Evolutionary conservation across 345 rosid genomes (phyloP).

Genomic region (Turnera subulata): DNA sequence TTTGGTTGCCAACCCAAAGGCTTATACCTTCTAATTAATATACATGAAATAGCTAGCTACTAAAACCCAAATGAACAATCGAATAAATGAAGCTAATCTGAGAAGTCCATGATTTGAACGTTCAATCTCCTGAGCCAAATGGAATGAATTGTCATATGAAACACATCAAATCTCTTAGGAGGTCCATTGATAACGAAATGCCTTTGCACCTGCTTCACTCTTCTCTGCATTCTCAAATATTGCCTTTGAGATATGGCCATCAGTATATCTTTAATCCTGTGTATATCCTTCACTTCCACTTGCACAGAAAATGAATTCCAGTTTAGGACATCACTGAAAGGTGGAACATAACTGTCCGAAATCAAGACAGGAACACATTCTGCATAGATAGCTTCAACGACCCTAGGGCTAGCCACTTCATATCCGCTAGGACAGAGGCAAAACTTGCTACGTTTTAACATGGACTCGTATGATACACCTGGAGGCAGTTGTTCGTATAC

Average conservation of each 20-base stretch:
- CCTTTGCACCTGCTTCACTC: no score
- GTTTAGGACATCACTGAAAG: background rate
- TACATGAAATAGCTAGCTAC: no score
- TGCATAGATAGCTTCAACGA: background rate
- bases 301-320: background rate
- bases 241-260: background rate
- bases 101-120: background rate
- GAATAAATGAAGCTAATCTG: no score
- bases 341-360: background rate
- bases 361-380: slow-evolving; percentile 1
- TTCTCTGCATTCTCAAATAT: background rate
- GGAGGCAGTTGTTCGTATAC: background rate
- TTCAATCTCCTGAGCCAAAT: background rate
- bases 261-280: background rate
- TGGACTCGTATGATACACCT: background rate
- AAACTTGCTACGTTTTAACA: background rate
- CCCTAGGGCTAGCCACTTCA: background rate
- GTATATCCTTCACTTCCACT: background rate
- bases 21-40: no score
- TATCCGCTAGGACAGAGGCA: background rate
- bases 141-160: background rate
- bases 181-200: background rate
- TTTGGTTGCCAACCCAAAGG: no score
- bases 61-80: no score
- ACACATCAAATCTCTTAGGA: background rate